Evolutionary conservation across 176 grass and related monocot genomes (phyloP), one percentile per base, ranked within the genome.

Genomic region (Zoysia japonica): DNA sequence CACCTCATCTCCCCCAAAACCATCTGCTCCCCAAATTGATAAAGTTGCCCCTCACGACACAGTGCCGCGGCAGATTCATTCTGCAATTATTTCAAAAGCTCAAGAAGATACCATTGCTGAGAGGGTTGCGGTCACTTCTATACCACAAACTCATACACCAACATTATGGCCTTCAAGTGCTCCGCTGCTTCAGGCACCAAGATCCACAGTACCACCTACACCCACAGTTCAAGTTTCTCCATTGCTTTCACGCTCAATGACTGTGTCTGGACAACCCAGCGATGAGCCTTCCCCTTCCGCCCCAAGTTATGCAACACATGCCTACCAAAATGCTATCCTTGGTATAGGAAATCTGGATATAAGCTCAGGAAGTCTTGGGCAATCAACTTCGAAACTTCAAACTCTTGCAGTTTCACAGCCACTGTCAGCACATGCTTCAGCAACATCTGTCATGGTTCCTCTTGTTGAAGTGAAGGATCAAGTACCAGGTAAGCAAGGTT

Each of bases 251-350:
- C 71, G 47, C 7, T 86, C 87, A 3, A 46, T 89, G 44, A 91
- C 89, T 61, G 79, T 68, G 59, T 78, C 91, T 78, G 85, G 85
- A 75, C 82, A 60, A 67, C 42, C 64, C 7, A 86, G 77, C 14
- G 76, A 84, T 52, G 94, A 88, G 61, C 69, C 87, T 65, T 70
- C 85, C 70, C 52, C 75, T 81, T 78, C 68, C 48, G 76, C 85
- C 62, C 71, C 87, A 69, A 83, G 66, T 86, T 83, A 85, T 88
- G 70, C 67, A 75, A 78, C 79, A 39, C 89, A 92, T 47, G 84
- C 91, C 62, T 97, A 97, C 64, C 85, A 65, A 56, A 93, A 86
- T 88, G 91, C 80, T 62, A 92, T 90, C 63, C 89, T 85, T 65
- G 91, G 94, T 63, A 90, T 70, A 39, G 55, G 71, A 70, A 72